Conservation (phyloP, 139 green algal genomes). For the Diplosphaera chodatii region DNA sequence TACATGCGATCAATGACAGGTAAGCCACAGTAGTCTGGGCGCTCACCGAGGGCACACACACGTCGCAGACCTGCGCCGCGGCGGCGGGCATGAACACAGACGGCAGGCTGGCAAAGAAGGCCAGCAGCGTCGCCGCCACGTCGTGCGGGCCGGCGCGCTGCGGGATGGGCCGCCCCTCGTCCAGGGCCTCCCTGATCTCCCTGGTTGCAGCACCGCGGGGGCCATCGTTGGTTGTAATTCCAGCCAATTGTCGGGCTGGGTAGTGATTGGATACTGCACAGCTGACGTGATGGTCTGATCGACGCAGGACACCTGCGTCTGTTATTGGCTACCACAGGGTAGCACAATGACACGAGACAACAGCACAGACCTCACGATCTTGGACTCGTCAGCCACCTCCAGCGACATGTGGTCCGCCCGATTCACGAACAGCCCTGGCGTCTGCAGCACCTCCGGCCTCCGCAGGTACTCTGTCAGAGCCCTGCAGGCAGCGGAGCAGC, state of each 20-base stretch:
- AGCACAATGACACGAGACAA: too few relatives aligned
- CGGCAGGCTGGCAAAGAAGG: slow-evolving; percentile 27
- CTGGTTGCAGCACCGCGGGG: neutral
- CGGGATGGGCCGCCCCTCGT: slow-evolving; percentile 11
- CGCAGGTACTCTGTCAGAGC: slow-evolving; percentile 10
- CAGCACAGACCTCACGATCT: neutral
- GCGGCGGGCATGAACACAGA: slow-evolving; percentile 13
- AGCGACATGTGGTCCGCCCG: slow-evolving; percentile 13
- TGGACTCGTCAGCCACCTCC: neutral
- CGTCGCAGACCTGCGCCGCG: slow-evolving; percentile 18
- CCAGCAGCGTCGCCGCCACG: slow-evolving; percentile 22
- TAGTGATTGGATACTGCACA: too few relatives aligned
- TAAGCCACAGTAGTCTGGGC: neutral
- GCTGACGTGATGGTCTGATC: too few relatives aligned
- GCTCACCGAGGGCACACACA: slow-evolving; percentile 15
- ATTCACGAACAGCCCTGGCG: slow-evolving; percentile 30
- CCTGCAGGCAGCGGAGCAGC: neutral
- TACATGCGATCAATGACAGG: too few relatives aligned
- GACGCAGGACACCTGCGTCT: too few relatives aligned
- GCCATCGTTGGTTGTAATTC: too few relatives aligned
- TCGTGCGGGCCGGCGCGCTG: slow-evolving; percentile 1
- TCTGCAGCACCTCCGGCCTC: slow-evolving; percentile 15
- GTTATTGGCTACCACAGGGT: too few relatives aligned
- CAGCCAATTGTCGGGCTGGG: too few relatives aligned
- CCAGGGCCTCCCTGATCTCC: neutral